phyloP scores from a whole-genome alignment of 2,329 filamentous ascomycete species.

The Colletotrichum liriopes region DNA sequence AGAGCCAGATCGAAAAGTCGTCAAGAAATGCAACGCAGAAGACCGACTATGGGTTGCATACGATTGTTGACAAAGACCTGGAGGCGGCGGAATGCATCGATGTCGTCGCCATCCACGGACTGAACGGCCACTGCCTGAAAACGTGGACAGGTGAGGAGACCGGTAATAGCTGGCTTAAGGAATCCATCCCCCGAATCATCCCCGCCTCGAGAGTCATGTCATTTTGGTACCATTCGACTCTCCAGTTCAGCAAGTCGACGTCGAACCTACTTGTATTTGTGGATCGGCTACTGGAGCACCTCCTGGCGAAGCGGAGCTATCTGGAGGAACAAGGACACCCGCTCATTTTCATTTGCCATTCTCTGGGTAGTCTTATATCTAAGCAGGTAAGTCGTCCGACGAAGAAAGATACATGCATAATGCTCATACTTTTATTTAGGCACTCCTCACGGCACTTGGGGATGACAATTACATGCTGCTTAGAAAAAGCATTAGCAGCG shows the following conservation, averaged over 20 bases:
- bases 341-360: slow-evolving; percentile 24
- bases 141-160: slow-evolving; percentile 24
- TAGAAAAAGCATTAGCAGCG: slow-evolving; percentile 3
- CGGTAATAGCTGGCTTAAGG: slow-evolving; percentile 12
- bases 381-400: slow-evolving; percentile 2
- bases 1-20: background rate
- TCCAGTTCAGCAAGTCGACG: slow-evolving; percentile 32
- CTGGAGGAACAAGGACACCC: slow-evolving; percentile 3
- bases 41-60: slow-evolving; percentile 13
- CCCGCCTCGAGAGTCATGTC: slow-evolving; percentile 2
- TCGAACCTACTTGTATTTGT: slow-evolving; percentile 13
- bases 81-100: background rate
- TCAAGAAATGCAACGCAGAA: background rate
- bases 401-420: background rate
- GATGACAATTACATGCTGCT: background rate
- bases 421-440: background rate
- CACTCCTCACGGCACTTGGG: slow-evolving; percentile 4
- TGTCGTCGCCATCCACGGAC: slow-evolving; percentile 26
- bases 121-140: slow-evolving; percentile 23
- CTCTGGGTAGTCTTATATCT: slow-evolving; percentile 6
- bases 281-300: slow-evolving; percentile 3
- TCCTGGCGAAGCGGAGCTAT: slow-evolving; percentile 1
- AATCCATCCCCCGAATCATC: background rate
- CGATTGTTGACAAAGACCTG: background rate
- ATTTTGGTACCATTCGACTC: slow-evolving; percentile 17